A percentile compares a stretch with the other conserved stretches of the same genome.
phyloP scores from a whole-genome alignment of 768 basidiomycete genomes.

The Collybia nuda region DNA sequence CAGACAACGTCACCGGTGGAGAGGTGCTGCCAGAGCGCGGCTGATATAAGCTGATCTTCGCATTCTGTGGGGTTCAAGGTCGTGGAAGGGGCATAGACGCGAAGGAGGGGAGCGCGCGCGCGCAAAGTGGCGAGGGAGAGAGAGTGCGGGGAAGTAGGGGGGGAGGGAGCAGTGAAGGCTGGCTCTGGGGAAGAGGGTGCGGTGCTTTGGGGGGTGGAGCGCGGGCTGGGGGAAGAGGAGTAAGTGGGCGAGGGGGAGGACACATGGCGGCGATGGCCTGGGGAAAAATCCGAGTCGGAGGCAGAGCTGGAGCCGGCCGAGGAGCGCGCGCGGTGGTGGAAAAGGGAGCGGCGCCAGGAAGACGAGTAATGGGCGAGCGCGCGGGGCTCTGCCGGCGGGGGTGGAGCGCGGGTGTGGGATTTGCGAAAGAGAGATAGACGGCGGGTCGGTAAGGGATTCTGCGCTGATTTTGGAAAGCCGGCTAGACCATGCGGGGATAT shows the following conservation, averaged over 20 bases:
- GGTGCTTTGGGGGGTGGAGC: slow-evolving; percentile 10
- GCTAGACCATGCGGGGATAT: slow-evolving; percentile 5
- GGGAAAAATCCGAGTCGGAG: background rate
- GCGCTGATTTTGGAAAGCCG: slow-evolving; percentile 7
- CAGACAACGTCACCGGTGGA: slow-evolving; percentile 77
- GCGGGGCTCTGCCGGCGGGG: slow-evolving; percentile 45
- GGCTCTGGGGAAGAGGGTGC: slow-evolving; percentile 13
- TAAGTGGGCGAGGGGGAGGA: background rate
- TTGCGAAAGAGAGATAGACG: slow-evolving; percentile 38
- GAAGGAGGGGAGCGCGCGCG: slow-evolving; percentile 67
- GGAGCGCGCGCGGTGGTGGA: slow-evolving; percentile 2
- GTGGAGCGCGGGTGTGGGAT: slow-evolving; percentile 30
- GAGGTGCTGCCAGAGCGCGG: slow-evolving; percentile 73
- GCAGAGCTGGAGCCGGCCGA: no score
- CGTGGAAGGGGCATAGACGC: slow-evolving; percentile 74
- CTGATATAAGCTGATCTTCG: slow-evolving; percentile 65
- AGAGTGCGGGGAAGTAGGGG: slow-evolving; percentile 55
- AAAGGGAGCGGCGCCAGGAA: slow-evolving; percentile 45
- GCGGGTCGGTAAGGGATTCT: slow-evolving; percentile 12
- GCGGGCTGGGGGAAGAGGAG: slow-evolving; percentile 6
- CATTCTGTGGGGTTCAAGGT: slow-evolving; percentile 50
- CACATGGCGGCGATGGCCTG: background rate
- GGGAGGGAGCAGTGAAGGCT: background rate
- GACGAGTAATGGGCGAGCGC: slow-evolving; percentile 46
- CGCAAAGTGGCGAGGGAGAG: slow-evolving; percentile 58